phyloP scores from a whole-genome alignment of 768 basidiomycete genomes.

The Boletus pseudopeckii region DNA sequence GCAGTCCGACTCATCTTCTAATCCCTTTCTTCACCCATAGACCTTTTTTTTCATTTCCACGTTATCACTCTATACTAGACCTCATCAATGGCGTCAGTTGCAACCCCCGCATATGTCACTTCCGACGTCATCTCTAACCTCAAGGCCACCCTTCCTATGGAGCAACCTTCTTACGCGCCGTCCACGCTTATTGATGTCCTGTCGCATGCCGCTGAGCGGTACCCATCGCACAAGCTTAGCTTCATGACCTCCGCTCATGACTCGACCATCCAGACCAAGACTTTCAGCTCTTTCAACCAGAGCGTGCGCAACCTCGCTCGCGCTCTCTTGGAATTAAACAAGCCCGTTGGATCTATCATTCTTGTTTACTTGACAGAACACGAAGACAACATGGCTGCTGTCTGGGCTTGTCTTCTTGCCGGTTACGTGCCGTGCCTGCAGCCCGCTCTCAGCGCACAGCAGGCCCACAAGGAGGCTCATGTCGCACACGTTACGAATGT shows the following conservation, averaged over 20 bases:
- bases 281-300: slow-evolving; percentile 19
- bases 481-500: slow-evolving; percentile 20
- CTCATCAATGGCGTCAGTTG: slow-evolving; percentile 7
- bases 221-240: slow-evolving; percentile 21
- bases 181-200: slow-evolving; percentile 25
- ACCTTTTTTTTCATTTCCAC: neutral
- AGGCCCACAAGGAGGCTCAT: slow-evolving; percentile 27
- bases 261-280: slow-evolving; percentile 17
- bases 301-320: slow-evolving; percentile 2
- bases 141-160: slow-evolving; percentile 1
- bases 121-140: slow-evolving; percentile 2
- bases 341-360: slow-evolving; percentile 22
- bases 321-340: slow-evolving; percentile 13
- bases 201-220: slow-evolving; percentile 14
- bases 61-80: neutral
- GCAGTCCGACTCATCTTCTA: neutral
- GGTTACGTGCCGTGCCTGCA: slow-evolving; percentile 30
- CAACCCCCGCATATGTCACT: neutral
- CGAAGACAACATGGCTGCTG: slow-evolving; percentile 28
- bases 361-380: slow-evolving; percentile 29
- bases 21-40: neutral
- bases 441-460: slow-evolving; percentile 28
- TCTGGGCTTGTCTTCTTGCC: slow-evolving; percentile 29
- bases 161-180: slow-evolving; percentile 6
- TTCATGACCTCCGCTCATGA: slow-evolving; percentile 27